Percentiles rank a stretch among this genome's conserved stretches.
These are phyloP conservation scores for Apiotrichum montevideense DNA, from an alignment of 1,284 basidiomycete species.

Conservation along the genomic window DNA sequence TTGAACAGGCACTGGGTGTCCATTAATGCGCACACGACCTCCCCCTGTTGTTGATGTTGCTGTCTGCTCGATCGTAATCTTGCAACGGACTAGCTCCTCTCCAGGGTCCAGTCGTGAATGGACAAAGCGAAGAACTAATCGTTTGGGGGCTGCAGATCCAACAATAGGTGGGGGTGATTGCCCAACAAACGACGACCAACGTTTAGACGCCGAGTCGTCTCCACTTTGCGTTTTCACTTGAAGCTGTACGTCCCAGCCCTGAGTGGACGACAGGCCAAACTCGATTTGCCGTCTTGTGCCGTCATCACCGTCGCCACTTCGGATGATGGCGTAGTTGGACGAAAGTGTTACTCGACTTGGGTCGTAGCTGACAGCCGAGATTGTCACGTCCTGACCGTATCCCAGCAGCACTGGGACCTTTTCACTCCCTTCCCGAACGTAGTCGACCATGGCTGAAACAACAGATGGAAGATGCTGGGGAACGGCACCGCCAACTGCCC, in stretches of 20 bases:
- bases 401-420: slow-evolving; percentile 68
- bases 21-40: slow-evolving; percentile 64
- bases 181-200: slow-evolving; percentile 64
- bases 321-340: slow-evolving; percentile 76
- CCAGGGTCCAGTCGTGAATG: slow-evolving; percentile 56
- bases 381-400: slow-evolving; percentile 74
- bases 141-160: slow-evolving; percentile 51
- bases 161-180: slow-evolving; percentile 45
- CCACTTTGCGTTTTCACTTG: slow-evolving; percentile 61
- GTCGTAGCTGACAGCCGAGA: slow-evolving; percentile 72
- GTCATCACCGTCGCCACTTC: slow-evolving; percentile 54
- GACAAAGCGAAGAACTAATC: slow-evolving; percentile 61
- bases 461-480: slow-evolving; percentile 72
- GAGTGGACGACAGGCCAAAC: slow-evolving; percentile 64
- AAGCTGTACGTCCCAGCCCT: slow-evolving; percentile 86
- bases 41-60: slow-evolving; percentile 45
- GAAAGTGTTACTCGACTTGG: slow-evolving; percentile 71
- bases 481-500: slow-evolving; percentile 62
- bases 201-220: slow-evolving; percentile 56
- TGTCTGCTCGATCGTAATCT: slow-evolving; percentile 71
- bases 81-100: slow-evolving; percentile 71
- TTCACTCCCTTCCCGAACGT: slow-evolving; percentile 64
- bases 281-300: slow-evolving; percentile 61
- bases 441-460: slow-evolving; percentile 69
- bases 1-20: slow-evolving; percentile 64